These are phyloP conservation scores for Cylindrotheca closterium DNA, from an alignment of 108 stramenopile species.

Conservation along the genomic window DNA sequence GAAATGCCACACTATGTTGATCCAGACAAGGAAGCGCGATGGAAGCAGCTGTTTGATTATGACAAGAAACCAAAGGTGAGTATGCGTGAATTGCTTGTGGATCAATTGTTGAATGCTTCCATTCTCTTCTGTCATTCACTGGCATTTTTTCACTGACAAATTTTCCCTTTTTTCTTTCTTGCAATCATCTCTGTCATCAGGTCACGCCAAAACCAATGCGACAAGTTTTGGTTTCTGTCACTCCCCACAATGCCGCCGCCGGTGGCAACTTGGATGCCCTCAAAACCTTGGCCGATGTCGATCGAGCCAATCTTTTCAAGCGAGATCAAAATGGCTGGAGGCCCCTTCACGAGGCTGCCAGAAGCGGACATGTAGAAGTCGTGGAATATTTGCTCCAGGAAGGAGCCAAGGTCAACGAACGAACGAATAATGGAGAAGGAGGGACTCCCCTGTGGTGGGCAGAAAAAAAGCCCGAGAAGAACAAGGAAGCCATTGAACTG, in stretches of 20 bases:
- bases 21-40: slow-evolving; percentile 23
- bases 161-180: not conserved
- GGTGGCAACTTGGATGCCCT: slow-evolving; percentile 47
- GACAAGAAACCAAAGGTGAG: slow-evolving; percentile 34
- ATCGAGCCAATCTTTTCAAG: slow-evolving; percentile 45
- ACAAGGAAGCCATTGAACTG: slow-evolving; percentile 34
- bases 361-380: slow-evolving; percentile 64
- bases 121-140: slow-evolving; percentile 5
- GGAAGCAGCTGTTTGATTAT: slow-evolving; percentile 35
- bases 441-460: slow-evolving; percentile 73
- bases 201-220: slow-evolving; percentile 18
- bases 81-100: not conserved
- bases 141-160: slow-evolving; percentile 7
- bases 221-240: slow-evolving; percentile 19
- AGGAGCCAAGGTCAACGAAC: slow-evolving; percentile 52
- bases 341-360: slow-evolving; percentile 81
- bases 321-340: slow-evolving; percentile 80
- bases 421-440: slow-evolving; percentile 61
- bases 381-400: slow-evolving; percentile 47
- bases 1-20: slow-evolving; percentile 25
- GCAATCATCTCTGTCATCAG: slow-evolving; percentile 4
- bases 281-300: slow-evolving; percentile 36
- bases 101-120: not conserved
- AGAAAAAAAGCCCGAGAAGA: slow-evolving; percentile 30
- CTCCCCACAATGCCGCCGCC: slow-evolving; percentile 55